Evolutionary conservation across 768 basidiomycete species (phyloP), one percentile per base, ranked within the genome.

Genomic region (Ramaria sp.): DNA sequence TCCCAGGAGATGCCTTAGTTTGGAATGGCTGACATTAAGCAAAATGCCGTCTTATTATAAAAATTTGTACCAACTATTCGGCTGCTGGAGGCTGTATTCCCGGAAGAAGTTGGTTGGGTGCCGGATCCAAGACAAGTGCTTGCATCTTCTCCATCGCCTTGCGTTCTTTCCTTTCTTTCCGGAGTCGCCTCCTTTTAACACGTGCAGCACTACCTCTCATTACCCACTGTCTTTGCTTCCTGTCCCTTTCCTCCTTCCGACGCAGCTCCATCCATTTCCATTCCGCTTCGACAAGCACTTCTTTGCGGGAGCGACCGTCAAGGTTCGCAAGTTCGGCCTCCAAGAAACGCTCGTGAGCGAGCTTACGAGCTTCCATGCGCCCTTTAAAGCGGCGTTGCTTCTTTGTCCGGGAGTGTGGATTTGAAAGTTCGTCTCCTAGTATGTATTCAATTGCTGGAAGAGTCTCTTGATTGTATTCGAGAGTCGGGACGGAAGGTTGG

Each of bases 381-480:
- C 13, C 24, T 13, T 20, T 27, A 12, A 15, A 91, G 58, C 89
- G 79, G 48, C 72, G 71, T 61, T 85, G 82, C 65, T 86, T 89
- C 73, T 87, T 89, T 8, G 88, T 85, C 18, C 86, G 82, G 12
- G 85, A 80, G 62, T 89, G 83, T 24, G 88, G 88, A 65, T 90
- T 89, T 25, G 85, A 74, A 37, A 92, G 77, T 62, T 92, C 89
- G 57, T 76, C 76, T 43, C 70, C 64, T 55, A 92, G 67, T 62
- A 79, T 78, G 22, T 76, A 62, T 64, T 92, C 89, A 56, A 87
- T 73, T 12, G 85, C 84, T 9, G 72, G 69, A 13, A 73, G 66
- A 4, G 27, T 55, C 20, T 30, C 34, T 10, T 74, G 72, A 28
- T 81, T 74, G 58, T 75, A 76, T 27, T 74, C 63, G n/a, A 64